These are phyloP conservation scores for Cercospora sesami DNA, from an alignment of 2,329 filamentous ascomycete genomes.

Conservation along the genomic window DNA sequence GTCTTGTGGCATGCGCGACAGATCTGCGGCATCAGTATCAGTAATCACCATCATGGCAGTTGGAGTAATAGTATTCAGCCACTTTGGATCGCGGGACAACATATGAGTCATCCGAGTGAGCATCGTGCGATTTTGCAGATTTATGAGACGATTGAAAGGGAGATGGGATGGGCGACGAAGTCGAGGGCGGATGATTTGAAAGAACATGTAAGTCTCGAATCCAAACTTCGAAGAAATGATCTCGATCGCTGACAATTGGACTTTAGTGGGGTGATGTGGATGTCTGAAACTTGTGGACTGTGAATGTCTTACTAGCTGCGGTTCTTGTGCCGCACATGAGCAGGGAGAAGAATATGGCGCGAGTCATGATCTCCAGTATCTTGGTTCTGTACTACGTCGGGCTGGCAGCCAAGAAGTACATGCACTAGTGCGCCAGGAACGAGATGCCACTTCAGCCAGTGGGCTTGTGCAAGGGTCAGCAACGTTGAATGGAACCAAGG, in stretches of 20 bases:
- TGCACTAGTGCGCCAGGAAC: not conserved
- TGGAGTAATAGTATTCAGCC: conserved; percentile 52
- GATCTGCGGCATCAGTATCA: conserved; percentile 50
- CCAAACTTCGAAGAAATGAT: not conserved
- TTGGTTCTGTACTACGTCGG: conserved; percentile 1
- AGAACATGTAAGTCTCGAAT: conserved; percentile 38
- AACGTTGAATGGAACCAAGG: not conserved
- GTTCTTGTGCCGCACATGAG: not conserved
- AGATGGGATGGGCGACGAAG: conserved; percentile 56
- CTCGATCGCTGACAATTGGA: not conserved
- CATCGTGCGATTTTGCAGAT: conserved; percentile 52
- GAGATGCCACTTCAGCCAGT: not conserved
- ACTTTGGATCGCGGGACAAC: conserved; percentile 51
- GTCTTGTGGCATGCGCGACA: conserved; percentile 52
- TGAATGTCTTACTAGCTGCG: not conserved
- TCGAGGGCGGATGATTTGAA: conserved; percentile 57
- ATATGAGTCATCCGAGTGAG: conserved; percentile 49
- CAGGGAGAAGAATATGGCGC: not conserved
- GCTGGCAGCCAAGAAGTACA: conserved; percentile 5
- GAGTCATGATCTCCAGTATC: not conserved
- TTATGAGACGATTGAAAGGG: conserved; percentile 52
- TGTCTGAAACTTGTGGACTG: not conserved
- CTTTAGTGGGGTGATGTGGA: conserved; percentile 47
- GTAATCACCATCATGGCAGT: conserved; percentile 48
- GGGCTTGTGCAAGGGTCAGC: not conserved